A percentile compares a stretch with the other conserved stretches of the same genome.
phyloP scores from a whole-genome alignment of 2,329 filamentous ascomycete species.

The Fusarium sp. region DNA sequence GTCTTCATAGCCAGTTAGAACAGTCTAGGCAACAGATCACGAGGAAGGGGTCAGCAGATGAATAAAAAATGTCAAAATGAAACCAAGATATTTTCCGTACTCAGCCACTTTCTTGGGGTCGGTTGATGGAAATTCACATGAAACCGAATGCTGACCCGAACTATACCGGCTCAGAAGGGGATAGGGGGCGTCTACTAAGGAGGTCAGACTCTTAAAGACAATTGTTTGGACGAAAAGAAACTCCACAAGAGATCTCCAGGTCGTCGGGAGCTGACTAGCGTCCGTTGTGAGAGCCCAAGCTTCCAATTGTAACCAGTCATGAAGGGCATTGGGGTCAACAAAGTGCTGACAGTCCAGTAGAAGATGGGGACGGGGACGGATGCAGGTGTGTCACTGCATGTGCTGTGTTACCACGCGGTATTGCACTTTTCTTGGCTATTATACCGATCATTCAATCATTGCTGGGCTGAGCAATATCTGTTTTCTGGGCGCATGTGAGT shows the following conservation, averaged over 20 bases:
- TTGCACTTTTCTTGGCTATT: constrained; percentile 18
- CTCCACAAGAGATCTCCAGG: constrained; percentile 24
- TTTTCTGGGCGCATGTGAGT: constrained; percentile 24
- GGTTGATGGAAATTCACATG: constrained; percentile 46
- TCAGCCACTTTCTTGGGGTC: constrained; percentile 18
- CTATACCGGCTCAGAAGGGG: not conserved
- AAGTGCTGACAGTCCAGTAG: constrained; percentile 31
- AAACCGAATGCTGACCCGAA: constrained; percentile 44
- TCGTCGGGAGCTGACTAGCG: constrained; percentile 28
- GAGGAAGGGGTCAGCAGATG: constrained; percentile 13
- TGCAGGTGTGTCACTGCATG: constrained; percentile 20
- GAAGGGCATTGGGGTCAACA: constrained; percentile 22
- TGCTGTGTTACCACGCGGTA: constrained; percentile 18
- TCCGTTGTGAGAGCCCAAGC: constrained; percentile 3
- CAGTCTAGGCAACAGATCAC: constrained; percentile 7
- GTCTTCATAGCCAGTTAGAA: constrained; percentile 3
- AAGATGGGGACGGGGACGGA: not conserved
- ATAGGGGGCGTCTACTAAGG: not conserved
- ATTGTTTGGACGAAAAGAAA: constrained; percentile 27
- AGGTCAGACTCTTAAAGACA: constrained; percentile 15
- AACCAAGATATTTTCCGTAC: not conserved
- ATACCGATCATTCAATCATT: not conserved
- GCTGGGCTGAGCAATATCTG: not conserved
- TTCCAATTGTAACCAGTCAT: not conserved
- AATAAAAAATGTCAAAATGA: not conserved